These are phyloP conservation scores for Ceratobasidium sp. DNA, from an alignment of 1,284 basidiomycete genomes.

Conservation along the genomic window DNA sequence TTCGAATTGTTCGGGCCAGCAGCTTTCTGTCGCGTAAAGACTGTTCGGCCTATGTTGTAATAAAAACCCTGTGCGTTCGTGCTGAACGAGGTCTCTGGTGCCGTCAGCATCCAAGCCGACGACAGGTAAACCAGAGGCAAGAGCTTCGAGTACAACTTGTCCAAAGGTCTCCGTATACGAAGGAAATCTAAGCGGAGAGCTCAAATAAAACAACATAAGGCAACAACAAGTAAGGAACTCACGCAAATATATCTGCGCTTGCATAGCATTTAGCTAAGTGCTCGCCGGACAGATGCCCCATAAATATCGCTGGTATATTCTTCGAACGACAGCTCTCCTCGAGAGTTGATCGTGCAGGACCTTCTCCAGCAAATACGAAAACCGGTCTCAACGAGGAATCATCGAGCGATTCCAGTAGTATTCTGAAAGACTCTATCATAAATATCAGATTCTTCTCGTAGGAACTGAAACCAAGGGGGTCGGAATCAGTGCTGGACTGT, in stretches of 20 bases:
- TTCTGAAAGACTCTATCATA: slow-evolving; percentile 63
- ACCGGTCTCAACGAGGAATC: slow-evolving; percentile 57
- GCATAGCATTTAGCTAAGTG: slow-evolving; percentile 64
- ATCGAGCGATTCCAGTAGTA: slow-evolving; percentile 53
- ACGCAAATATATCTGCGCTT: slow-evolving; percentile 66
- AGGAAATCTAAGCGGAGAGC: slow-evolving; percentile 46
- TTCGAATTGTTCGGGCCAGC: slow-evolving; percentile 25
- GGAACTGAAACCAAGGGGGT: slow-evolving; percentile 53
- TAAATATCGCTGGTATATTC: slow-evolving; percentile 63
- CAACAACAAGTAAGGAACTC: slow-evolving; percentile 51
- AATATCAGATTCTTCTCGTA: slow-evolving; percentile 73
- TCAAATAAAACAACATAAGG: slow-evolving; percentile 42
- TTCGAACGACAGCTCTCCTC: slow-evolving; percentile 61
- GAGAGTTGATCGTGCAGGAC: slow-evolving; percentile 63
- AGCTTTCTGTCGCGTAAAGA: neutral
- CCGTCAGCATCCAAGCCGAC: slow-evolving; percentile 69
- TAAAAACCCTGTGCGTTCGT: slow-evolving; percentile 62
- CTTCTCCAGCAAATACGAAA: slow-evolving; percentile 69
- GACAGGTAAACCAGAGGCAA: slow-evolving; percentile 68
- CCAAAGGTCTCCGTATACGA: slow-evolving; percentile 63
- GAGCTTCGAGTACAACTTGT: slow-evolving; percentile 69
- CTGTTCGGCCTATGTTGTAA: slow-evolving; percentile 50
- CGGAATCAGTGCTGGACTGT: neutral
- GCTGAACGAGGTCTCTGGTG: slow-evolving; percentile 67
- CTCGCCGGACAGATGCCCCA: slow-evolving; percentile 62